Conservation (phyloP, 306 rosid species). For the Senna tora region DNA sequence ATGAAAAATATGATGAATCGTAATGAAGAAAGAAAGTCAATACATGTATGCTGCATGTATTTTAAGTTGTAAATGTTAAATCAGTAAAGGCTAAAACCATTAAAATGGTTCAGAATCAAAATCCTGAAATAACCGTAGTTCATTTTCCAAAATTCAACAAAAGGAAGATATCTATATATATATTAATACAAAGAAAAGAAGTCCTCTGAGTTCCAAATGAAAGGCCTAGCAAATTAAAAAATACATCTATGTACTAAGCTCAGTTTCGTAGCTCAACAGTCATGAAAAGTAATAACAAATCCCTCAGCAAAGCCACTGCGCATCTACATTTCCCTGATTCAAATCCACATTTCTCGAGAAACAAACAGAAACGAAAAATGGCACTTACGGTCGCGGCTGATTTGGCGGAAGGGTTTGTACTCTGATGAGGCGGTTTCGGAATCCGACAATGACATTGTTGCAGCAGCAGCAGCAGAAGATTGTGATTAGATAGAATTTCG, state of each 20-base stretch:
- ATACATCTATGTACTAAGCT: conserved; percentile 9
- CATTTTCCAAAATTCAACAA: background rate
- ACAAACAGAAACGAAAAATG: conserved; percentile 19
- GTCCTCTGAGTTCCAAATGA: background rate
- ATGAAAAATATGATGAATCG: conserved; percentile 21
- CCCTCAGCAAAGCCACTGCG: conserved; percentile 16
- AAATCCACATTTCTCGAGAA: conserved; percentile 30
- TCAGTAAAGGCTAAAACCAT: background rate
- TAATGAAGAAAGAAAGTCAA: background rate
- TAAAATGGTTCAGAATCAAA: background rate
- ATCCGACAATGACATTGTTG: conserved; percentile 83
- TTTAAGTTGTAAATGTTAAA: background rate
- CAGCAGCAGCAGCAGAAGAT: conserved; percentile 36
- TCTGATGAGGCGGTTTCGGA: conserved; percentile 71
- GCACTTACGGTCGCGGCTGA: conserved; percentile 80
- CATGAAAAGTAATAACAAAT: background rate
- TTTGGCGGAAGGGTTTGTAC: conserved; percentile 68
- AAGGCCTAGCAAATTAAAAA: conserved; percentile 8
- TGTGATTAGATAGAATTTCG: conserved; percentile 16
- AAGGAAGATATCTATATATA: background rate
- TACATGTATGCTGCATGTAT: conserved; percentile 6
- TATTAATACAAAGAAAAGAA: background rate
- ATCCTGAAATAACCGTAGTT: background rate
- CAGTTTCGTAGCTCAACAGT: conserved; percentile 11
- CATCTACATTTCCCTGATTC: background rate